Evolutionary conservation across 73 alveolate genomes (phyloP), one percentile per base, ranked within the genome.

Genomic region (Blepharisma stoltei): DNA sequence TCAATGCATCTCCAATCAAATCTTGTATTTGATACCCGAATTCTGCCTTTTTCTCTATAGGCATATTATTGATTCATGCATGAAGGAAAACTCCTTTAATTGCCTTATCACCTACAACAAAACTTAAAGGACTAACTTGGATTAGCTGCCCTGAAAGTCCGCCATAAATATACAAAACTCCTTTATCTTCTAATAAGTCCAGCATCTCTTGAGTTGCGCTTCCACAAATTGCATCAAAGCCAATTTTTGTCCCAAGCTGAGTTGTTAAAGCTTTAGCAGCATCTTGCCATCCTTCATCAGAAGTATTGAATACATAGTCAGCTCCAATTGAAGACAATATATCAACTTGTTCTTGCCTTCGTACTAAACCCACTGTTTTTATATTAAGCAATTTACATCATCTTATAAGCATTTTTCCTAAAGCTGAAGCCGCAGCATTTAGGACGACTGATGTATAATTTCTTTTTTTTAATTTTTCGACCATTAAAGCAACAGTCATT

Each of bases 361-460:
- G 73, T 44, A 90, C 97, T 52, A 89, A 84, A 69, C 77, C 86
- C 6, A 90, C 84, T 43, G 71, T 49, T 21, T 83, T 83, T 55
- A 90, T 69, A 0, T 88, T 86, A 38, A 47, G 54, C 55, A 81
- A 78, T 52, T 73, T 67, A 87, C 73, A 76, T 43, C 71, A 76
- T 43, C 85, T 75, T 43, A 78, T 82, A 79, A 90, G 25, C 94
- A 81, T 80, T 70, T 92, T 65, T 66, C 97, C 97, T 27, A 90
- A 80, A 50, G 84, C 60, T 45, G 92, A 81, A 18, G 83, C 71
- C 5, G 93, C 97, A 18, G 93, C 97, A 55, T 89, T 87, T 50
- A 71, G 77, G 20, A 88, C 77, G 0, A 90, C 87, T 21, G 93
- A 83, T 38, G 70, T 55, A 20, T 84, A 90, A 54, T 88, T 73